phyloP scores from a whole-genome alignment of 78 protist genomes.

The Bigelowiella natans region DNA sequence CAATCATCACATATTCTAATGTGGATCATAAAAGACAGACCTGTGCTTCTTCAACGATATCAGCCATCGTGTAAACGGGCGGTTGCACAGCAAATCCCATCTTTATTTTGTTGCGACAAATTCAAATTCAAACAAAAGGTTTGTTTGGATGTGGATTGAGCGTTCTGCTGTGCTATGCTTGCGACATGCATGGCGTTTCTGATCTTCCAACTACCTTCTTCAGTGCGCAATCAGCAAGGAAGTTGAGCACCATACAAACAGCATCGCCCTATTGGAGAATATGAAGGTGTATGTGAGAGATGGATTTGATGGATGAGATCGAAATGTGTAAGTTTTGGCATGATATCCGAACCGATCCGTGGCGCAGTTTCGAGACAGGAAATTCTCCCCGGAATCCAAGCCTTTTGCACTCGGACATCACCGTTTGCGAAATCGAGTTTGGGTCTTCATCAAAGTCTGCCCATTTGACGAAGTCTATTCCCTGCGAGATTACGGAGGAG shows the following conservation, averaged over 20 bases:
- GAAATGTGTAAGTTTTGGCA: neutral
- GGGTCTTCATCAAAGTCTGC: neutral
- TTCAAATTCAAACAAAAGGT: neutral
- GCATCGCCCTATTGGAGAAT: too few species aligned
- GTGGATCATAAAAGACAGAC: too few species aligned
- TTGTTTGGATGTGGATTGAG: neutral
- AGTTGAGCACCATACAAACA: too few species aligned
- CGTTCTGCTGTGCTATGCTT: neutral
- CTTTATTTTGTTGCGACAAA: too few species aligned
- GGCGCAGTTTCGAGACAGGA: neutral
- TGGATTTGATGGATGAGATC: neutral
- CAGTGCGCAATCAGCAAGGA: too few species aligned
- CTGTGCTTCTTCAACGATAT: neutral
- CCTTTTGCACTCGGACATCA: neutral
- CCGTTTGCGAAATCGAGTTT: neutral
- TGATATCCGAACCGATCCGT: neutral
- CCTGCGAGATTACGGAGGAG: too few species aligned
- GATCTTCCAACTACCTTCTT: too few species aligned
- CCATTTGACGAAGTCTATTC: neutral
- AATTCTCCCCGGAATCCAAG: neutral
- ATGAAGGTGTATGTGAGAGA: neutral
- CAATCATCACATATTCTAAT: too few species aligned
- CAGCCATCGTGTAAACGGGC: neutral
- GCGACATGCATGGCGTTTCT: too few species aligned
- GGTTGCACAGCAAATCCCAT: too few species aligned